Evolutionary conservation across 75 land plant species (phyloP).

Genomic region (Larix kaempferi): DNA sequence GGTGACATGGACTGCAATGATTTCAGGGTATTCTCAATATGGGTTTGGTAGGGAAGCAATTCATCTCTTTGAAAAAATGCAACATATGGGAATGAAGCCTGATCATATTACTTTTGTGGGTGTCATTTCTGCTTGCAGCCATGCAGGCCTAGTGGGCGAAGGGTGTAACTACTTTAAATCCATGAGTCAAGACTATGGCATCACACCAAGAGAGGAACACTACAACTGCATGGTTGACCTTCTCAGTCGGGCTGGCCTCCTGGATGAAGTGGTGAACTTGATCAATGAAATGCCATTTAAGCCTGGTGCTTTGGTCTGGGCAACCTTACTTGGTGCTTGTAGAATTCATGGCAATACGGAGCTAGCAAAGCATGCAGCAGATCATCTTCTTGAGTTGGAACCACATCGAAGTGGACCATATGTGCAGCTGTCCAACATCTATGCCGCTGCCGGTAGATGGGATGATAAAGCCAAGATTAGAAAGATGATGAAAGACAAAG

Average conservation of each 20-base stretch:
- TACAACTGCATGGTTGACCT: conserved; percentile 13
- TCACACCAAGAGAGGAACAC: conserved; percentile 13
- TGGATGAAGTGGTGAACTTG: conserved; percentile 1
- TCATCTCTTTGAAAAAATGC: conserved; percentile 50
- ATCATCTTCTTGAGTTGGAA: conserved; percentile 5
- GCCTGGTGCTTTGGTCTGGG: conserved; percentile 9
- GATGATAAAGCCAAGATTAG: conserved; percentile 8
- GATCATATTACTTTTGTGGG: conserved; percentile 43
- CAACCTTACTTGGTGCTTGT: conserved; percentile 20
- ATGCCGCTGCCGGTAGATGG: conserved; percentile 20
- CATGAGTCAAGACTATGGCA: conserved; percentile 14
- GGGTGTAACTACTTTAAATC: conserved; percentile 5
- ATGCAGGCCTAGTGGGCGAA: conserved; percentile 19
- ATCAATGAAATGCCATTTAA: conserved; percentile 16
- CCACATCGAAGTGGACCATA: conserved; percentile 15
- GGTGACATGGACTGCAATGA: conserved; percentile 56
- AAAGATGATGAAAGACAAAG: conserved; percentile 7
- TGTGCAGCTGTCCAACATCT: conserved; percentile 22
- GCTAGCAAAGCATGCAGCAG: conserved; percentile 18
- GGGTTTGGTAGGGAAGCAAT: conserved; percentile 42
- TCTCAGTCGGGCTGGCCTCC: conserved; percentile 17
- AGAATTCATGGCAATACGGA: conserved; percentile 16
- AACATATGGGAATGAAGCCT: conserved; percentile 21
- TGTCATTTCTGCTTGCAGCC: conserved; percentile 14
- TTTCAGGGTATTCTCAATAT: conserved; percentile 46